These are phyloP conservation scores for Kentomonas sorsogonicus DNA, from an alignment of 208 protist genomes.

Conservation along the genomic window DNA sequence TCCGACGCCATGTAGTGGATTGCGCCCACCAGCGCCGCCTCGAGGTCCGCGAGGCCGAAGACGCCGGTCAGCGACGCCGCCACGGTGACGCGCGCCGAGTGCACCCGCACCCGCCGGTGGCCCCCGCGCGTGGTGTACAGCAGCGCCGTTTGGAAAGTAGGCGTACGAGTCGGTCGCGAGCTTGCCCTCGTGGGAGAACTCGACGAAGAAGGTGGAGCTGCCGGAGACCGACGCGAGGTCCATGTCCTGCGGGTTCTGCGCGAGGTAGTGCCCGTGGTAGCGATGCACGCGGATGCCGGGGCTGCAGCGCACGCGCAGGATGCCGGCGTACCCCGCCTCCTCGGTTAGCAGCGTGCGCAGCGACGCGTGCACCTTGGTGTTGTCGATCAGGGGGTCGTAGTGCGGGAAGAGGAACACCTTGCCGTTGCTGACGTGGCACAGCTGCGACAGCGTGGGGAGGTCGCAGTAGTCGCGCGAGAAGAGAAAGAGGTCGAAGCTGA, in stretches of 20 bases:
- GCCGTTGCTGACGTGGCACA: conserved; percentile 78
- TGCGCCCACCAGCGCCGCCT: conserved; percentile 63
- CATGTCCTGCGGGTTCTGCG: conserved; percentile 83
- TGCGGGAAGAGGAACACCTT: conserved; percentile 64
- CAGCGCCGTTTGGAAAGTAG: conserved; percentile 87
- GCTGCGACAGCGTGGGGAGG: conserved; percentile 79
- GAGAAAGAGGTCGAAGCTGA: conserved; percentile 88
- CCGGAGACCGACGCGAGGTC: conserved; percentile 76
- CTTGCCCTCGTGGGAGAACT: conserved; percentile 87
- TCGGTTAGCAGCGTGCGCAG: conserved; percentile 56
- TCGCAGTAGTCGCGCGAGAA: conserved; percentile 77
- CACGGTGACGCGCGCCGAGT: conserved; percentile 68
- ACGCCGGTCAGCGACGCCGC: conserved; percentile 39
- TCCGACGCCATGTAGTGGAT: conserved; percentile 50
- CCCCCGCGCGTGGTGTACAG: conserved; percentile 91
- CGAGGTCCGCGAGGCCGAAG: conserved; percentile 79
- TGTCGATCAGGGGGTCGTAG: conserved; percentile 67
- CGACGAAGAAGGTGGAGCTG: conserved; percentile 83
- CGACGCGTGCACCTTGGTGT: conserved; percentile 50
- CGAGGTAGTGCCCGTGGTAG: conserved; percentile 86
- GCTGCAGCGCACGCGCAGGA: conserved; percentile 88
- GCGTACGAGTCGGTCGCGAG: conserved; percentile 59
- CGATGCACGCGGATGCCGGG: conserved; percentile 68
- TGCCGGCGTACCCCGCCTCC: conserved; percentile 87
- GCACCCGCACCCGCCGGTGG: conserved; percentile 83